Evolutionary conservation across 331 rosid species (phyloP).

Genomic region (Spiraea crenata): DNA sequence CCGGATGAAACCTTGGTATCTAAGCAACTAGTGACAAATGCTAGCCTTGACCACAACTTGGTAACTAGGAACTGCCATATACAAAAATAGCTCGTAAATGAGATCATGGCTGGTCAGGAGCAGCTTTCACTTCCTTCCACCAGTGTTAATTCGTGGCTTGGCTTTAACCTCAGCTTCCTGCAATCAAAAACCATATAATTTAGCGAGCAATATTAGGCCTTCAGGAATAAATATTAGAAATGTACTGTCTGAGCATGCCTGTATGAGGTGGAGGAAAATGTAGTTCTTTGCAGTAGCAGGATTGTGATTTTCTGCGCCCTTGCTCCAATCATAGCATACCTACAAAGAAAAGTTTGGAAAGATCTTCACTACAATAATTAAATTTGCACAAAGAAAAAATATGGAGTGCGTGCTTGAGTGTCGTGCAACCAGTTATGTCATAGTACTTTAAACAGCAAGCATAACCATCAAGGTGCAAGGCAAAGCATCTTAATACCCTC

Average conservation of each 20-base stretch:
- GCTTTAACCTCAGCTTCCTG: constrained; percentile 88
- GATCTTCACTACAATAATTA: not conserved
- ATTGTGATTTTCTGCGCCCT: constrained; percentile 77
- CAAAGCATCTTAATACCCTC: not conserved
- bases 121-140: constrained; percentile 62
- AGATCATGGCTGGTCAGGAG: not conserved
- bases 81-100: not conserved
- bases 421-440: not conserved
- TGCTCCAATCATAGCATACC: constrained; percentile 83
- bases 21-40: not conserved
- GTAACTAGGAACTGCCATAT: not conserved
- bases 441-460: not conserved
- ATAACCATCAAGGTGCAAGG: not conserved
- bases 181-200: constrained; percentile 1
- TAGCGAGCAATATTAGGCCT: not conserved
- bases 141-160: constrained; percentile 59
- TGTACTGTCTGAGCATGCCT: not conserved
- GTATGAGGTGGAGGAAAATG: constrained; percentile 25
- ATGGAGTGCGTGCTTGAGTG: not conserved
- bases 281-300: constrained; percentile 51
- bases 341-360: not conserved
- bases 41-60: not conserved
- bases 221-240: not conserved
- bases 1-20: not conserved
- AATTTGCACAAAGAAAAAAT: not conserved